Conservation (phyloP, 2,329 filamentous ascomycete species). For the Cytospora piceae region DNA sequence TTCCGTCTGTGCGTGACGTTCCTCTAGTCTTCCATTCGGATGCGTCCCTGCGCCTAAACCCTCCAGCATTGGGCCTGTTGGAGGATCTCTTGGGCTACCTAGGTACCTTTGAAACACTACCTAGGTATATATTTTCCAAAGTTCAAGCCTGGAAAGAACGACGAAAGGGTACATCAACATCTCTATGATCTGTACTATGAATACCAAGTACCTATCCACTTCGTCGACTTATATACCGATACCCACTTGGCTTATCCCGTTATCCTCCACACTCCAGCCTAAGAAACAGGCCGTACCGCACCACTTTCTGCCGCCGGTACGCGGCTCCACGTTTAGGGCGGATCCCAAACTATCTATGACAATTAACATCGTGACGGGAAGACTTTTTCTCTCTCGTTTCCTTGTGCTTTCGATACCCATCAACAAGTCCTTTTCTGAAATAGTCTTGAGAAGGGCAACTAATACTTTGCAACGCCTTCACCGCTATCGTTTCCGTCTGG, state of each 20-base stretch:
- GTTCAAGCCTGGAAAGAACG: background rate
- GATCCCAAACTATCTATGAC: conserved; percentile 21
- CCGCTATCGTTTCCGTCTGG: conserved; percentile 17
- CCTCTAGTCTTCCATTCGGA: too few relatives aligned
- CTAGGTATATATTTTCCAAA: too few relatives aligned
- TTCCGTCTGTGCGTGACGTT: background rate
- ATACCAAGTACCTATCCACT: background rate
- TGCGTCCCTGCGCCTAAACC: too few relatives aligned
- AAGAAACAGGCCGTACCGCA: conserved; percentile 24
- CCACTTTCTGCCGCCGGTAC: conserved; percentile 21
- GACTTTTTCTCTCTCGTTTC: conserved; percentile 18
- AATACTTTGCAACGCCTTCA: background rate
- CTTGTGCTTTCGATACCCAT: background rate
- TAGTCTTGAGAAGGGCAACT: background rate
- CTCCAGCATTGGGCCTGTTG: too few relatives aligned
- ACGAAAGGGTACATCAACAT: background rate
- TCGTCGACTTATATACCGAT: conserved; percentile 12
- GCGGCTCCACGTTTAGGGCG: conserved; percentile 30
- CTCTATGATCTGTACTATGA: background rate
- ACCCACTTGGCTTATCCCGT: conserved; percentile 27
- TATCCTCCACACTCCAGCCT: conserved; percentile 29
- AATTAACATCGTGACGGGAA: conserved; percentile 22
- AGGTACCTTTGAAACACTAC: too few relatives aligned
- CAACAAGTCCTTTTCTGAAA: background rate
- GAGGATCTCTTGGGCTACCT: too few relatives aligned